A percentile compares a stretch with the other conserved stretches of the same genome.
Conservation (phyloP, 768 basidiomycete species). For the Gloeopeniophorella convolvens region DNA sequence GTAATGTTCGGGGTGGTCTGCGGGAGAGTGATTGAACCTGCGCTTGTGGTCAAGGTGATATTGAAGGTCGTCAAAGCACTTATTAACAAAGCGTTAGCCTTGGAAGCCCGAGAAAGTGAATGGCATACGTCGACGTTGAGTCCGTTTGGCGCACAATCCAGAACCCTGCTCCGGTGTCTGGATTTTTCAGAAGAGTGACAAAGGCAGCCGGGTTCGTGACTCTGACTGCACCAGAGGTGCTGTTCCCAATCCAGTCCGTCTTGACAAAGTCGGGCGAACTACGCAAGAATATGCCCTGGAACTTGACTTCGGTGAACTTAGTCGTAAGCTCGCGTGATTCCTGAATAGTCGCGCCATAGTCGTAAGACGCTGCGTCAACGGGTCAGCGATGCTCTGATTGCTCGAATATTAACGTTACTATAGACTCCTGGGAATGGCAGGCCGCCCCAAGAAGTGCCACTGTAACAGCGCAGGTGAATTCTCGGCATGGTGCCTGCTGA, state of each 20-base stretch:
- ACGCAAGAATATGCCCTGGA: conserved; percentile 71
- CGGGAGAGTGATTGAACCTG: conserved; percentile 51
- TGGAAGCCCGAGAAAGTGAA: background rate
- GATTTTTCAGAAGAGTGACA: conserved; percentile 60
- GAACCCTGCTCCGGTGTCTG: conserved; percentile 59
- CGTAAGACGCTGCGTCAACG: conserved; percentile 49
- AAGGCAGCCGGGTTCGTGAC: conserved; percentile 44
- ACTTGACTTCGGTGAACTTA: conserved; percentile 75
- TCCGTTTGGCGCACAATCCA: conserved; percentile 62
- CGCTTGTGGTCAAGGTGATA: conserved; percentile 49
- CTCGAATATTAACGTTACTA: conserved; percentile 29
- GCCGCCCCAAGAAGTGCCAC: conserved; percentile 82
- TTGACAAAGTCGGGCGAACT: conserved; percentile 75
- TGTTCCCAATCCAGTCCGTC: conserved; percentile 67
- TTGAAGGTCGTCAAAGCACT: conserved; percentile 51
- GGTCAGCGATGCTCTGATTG: background rate
- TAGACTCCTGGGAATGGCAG: conserved; percentile 75
- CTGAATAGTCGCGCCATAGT: conserved; percentile 69
- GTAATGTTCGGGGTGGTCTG: conserved; percentile 45
- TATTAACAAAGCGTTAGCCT: background rate
- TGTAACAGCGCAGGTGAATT: conserved; percentile 24
- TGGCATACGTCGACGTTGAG: conserved; percentile 58
- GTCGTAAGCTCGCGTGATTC: conserved; percentile 60
- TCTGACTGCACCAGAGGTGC: conserved; percentile 41
- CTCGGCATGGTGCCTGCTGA: background rate